A percentile compares a stretch with the other conserved stretches of the same genome.
phyloP scores from a whole-genome alignment of 2,329 filamentous ascomycete species.

The Epichloe coenophiala region DNA sequence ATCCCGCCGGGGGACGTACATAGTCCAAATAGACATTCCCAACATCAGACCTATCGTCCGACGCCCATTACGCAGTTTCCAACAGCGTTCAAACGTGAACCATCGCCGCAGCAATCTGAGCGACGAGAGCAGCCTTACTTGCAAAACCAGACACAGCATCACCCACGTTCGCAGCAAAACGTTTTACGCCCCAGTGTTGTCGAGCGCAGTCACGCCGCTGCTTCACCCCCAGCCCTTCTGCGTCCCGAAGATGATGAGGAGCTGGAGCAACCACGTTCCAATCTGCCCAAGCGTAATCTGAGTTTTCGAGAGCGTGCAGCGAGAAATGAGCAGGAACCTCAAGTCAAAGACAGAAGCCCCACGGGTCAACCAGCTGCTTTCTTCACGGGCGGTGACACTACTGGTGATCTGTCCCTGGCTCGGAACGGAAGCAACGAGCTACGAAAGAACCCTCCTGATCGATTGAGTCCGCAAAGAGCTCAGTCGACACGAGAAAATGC shows the following conservation, averaged over 20 bases:
- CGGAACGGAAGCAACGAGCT: slow-evolving; percentile 45
- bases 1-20: slow-evolving; percentile 10
- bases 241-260: slow-evolving; percentile 10
- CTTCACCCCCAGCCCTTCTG: slow-evolving; percentile 11
- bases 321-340: slow-evolving; percentile 26
- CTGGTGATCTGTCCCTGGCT: slow-evolving; percentile 22
- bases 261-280: slow-evolving; percentile 11
- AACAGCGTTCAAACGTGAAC: neutral
- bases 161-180: neutral
- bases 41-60: neutral
- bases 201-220: slow-evolving; percentile 7
- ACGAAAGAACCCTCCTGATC: slow-evolving; percentile 41
- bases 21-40: slow-evolving; percentile 10
- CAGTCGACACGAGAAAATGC: slow-evolving; percentile 27
- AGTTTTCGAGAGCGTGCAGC: slow-evolving; percentile 48
- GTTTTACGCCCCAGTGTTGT: neutral
- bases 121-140: neutral
- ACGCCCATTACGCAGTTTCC: neutral
- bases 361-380: slow-evolving; percentile 9
- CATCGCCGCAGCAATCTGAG: neutral
- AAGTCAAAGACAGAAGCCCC: slow-evolving; percentile 14
- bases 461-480: slow-evolving; percentile 25
- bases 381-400: slow-evolving; percentile 17
- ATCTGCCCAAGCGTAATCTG: slow-evolving; percentile 37
- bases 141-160: slow-evolving; percentile 1